These are phyloP conservation scores for Penicillium verhagenii DNA, from an alignment of 495 filamentous ascomycete genomes.

Conservation along the genomic window DNA sequence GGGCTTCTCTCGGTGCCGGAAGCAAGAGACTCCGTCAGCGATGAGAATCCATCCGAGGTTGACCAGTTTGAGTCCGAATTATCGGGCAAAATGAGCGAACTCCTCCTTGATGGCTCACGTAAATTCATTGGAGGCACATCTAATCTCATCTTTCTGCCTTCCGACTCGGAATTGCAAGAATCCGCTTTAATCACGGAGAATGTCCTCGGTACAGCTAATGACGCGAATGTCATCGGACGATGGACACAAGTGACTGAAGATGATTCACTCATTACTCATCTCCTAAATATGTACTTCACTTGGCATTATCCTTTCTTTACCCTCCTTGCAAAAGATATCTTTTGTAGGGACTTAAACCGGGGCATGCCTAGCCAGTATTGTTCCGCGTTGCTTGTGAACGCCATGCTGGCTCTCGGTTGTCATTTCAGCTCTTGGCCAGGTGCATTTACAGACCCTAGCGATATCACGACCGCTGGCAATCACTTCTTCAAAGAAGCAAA, in stretches of 20 bases:
- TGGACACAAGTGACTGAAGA: constrained; percentile 90
- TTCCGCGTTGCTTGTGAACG: constrained; percentile 86
- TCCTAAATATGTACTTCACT: constrained; percentile 95
- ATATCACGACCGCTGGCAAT: constrained; percentile 86
- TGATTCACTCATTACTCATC: constrained; percentile 73
- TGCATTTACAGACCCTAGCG: constrained; percentile 64
- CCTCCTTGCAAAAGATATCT: constrained; percentile 83
- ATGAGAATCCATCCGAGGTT: constrained; percentile 25
- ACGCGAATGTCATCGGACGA: constrained; percentile 57
- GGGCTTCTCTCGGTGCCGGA: constrained; percentile 23
- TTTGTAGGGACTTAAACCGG: constrained; percentile 79
- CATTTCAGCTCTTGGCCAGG: constrained; percentile 83
- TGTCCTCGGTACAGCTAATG: neutral
- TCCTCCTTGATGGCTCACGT: constrained; percentile 86
- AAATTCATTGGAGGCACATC: constrained; percentile 95
- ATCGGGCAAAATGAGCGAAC: constrained; percentile 88
- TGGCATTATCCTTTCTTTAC: constrained; percentile 99
- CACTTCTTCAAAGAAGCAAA: constrained; percentile 98
- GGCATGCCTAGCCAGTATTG: constrained; percentile 72
- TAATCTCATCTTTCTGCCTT: constrained; percentile 81
- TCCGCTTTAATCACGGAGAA: constrained; percentile 27
- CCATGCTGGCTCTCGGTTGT: constrained; percentile 93
- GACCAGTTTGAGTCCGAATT: constrained; percentile 81
- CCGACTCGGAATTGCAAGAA: constrained; percentile 52
- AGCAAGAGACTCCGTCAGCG: constrained; percentile 23